Conservation (phyloP, 1,284 basidiomycete species). For the Clitocybe nebularis region DNA sequence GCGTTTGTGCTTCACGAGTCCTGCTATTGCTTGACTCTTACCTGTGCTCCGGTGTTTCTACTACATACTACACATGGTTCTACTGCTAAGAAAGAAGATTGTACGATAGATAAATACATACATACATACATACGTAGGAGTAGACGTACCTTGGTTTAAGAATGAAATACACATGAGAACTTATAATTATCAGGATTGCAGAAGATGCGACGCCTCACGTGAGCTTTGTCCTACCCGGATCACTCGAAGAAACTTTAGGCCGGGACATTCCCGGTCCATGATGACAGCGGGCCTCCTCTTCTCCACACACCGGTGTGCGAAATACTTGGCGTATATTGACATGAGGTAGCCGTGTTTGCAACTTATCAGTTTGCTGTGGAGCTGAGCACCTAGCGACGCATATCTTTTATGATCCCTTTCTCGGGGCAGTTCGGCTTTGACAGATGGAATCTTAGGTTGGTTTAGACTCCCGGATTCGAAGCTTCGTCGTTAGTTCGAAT, state of each 20-base stretch:
- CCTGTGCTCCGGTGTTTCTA: not conserved
- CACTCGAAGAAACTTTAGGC: too few species aligned
- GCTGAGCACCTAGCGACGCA: too few species aligned
- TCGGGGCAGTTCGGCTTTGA: not conserved
- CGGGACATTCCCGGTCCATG: too few species aligned
- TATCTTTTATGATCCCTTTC: not conserved
- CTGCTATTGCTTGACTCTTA: conserved; percentile 10
- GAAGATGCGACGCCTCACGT: too few species aligned
- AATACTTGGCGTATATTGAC: too few species aligned
- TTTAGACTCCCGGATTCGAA: not conserved
- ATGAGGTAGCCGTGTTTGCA: too few species aligned
- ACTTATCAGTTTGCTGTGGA: too few species aligned
- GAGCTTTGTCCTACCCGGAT: too few species aligned
- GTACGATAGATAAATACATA: conserved; percentile 8
- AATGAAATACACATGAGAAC: not conserved
- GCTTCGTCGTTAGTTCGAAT: not conserved
- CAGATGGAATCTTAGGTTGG: not conserved
- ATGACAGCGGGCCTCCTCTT: too few species aligned
- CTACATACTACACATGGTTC: conserved; percentile 1
- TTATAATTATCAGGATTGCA: too few species aligned
- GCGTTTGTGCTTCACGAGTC: conserved; percentile 10
- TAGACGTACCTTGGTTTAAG: conserved; percentile 2
- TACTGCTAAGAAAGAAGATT: conserved; percentile 5
- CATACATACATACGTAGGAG: conserved; percentile 7
- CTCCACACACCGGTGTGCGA: too few species aligned